Evolutionary conservation across 257 asterid species (phyloP).

Genomic region (Solanum medicagineum): DNA sequence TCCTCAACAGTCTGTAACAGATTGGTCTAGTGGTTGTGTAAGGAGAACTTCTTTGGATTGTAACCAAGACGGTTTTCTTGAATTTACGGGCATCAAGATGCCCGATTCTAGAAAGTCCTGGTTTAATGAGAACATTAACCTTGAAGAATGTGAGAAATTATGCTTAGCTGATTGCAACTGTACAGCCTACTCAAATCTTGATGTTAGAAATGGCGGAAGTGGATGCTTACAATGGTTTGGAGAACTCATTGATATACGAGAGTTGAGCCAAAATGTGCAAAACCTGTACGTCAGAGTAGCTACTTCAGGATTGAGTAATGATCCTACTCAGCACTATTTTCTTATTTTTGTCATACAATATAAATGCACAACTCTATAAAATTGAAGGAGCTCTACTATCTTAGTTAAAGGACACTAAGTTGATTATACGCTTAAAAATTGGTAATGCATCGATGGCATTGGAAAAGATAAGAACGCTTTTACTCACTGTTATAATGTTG

Average conservation of each 20-base stretch:
- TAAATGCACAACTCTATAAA: neutral
- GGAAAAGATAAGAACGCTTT: no score
- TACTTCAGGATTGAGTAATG: conserved; percentile 3
- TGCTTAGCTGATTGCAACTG: conserved; percentile 2
- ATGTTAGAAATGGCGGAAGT: conserved; percentile 2
- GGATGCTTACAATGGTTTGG: conserved; percentile 24
- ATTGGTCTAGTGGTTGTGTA: conserved; percentile 21
- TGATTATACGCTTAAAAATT: no score
- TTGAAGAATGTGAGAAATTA: conserved; percentile 11
- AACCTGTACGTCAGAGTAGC: neutral
- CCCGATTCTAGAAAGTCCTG: conserved; percentile 7
- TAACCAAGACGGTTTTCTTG: conserved; percentile 7
- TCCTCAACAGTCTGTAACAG: conserved; percentile 3
- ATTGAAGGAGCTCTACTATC: neutral
- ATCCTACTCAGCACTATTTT: neutral
- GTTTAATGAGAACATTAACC: conserved; percentile 4
- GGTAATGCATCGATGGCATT: no score
- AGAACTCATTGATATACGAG: conserved; percentile 6
- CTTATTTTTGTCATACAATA: neutral
- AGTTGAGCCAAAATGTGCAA: neutral
- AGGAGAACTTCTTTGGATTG: conserved; percentile 13
- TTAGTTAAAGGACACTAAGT: neutral
- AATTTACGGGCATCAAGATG: conserved; percentile 10
- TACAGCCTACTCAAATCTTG: conserved; percentile 7
- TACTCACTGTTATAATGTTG: no score